Evolutionary conservation across 495 filamentous ascomycete genomes (phyloP).

Genomic region (Podospora appendiculata): DNA sequence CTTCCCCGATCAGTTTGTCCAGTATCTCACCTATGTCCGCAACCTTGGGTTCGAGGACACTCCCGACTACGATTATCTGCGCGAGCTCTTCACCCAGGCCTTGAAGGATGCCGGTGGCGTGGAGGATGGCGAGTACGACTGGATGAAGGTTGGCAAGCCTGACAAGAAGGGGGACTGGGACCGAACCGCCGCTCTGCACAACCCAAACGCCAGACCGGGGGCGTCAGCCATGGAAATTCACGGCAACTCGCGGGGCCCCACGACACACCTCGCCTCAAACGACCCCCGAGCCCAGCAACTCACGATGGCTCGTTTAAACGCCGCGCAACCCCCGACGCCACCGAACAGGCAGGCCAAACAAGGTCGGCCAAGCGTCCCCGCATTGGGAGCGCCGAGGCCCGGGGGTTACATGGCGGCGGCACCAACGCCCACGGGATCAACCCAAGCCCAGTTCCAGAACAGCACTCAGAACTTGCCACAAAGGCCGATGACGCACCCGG

Average conservation of each 20-base stretch:
- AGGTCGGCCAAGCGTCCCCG: conserved; percentile 74
- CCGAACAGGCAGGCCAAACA: conserved; percentile 76
- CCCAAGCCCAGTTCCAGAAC: conserved; percentile 85
- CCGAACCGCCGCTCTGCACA: conserved; percentile 51
- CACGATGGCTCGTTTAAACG: conserved; percentile 92
- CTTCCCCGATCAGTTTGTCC: conserved; percentile 96
- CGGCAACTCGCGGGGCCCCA: conserved; percentile 48
- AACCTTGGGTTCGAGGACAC: conserved; percentile 98
- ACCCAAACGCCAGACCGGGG: conserved; percentile 63
- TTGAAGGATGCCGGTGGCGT: conserved; percentile 89
- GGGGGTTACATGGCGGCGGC: conserved; percentile 53
- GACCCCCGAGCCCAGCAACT: conserved; percentile 49
- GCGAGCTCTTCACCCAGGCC: conserved; percentile 94
- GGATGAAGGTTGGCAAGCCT: conserved; percentile 98
- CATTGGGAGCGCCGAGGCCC: conserved; percentile 67
- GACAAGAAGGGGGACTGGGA: conserved; percentile 86
- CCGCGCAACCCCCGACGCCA: conserved; percentile 84
- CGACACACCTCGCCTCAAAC: conserved; percentile 48
- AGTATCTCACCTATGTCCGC: conserved; percentile 93
- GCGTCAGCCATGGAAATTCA: conserved; percentile 73
- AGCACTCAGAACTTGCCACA: conserved; percentile 76
- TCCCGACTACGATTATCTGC: conserved; percentile 96
- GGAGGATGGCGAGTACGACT: conserved; percentile 98
- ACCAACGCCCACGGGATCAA: conserved; percentile 71
- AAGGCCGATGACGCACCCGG: conserved; percentile 53